phyloP scores from a whole-genome alignment of 176 grass and related monocot species.

The Ensete ventricosum region DNA sequence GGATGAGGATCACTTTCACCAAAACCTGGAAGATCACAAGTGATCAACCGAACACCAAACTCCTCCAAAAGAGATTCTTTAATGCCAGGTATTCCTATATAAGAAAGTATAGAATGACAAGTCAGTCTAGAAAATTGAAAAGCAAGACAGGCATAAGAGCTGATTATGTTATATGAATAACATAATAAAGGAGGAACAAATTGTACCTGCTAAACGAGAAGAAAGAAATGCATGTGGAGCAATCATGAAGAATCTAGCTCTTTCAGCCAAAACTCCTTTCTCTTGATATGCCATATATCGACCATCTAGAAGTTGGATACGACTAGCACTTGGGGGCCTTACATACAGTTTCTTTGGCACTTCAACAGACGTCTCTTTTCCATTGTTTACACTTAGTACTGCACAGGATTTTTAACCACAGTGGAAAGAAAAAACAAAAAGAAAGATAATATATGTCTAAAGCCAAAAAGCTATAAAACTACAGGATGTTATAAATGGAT shows the following conservation, averaged over 20 bases:
- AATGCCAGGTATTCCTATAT: constrained; percentile 80
- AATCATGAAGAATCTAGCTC: constrained; percentile 16
- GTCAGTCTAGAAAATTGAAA: neutral
- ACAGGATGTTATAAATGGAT: neutral
- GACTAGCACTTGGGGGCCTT: constrained; percentile 12
- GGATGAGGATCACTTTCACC: constrained; percentile 97
- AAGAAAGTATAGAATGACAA: constrained; percentile 11
- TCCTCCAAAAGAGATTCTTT: constrained; percentile 61
- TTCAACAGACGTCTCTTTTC: neutral
- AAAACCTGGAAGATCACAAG: constrained; percentile 98
- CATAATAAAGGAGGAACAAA: neutral
- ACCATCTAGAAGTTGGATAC: constrained; percentile 16
- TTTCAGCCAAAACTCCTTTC: constrained; percentile 6
- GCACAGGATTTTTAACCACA: neutral
- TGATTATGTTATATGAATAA: neutral
- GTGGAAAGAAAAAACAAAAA: neutral
- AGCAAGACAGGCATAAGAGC: neutral
- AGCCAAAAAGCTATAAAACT: neutral
- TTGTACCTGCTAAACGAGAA: constrained; percentile 12
- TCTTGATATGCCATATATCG: constrained; percentile 10
- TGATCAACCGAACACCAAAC: constrained; percentile 76
- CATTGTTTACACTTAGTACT: constrained; percentile 6
- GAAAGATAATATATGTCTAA: neutral
- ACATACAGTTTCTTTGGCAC: constrained; percentile 17
- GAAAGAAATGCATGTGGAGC: constrained; percentile 20